Evolutionary conservation across 352 stramenopile genomes (phyloP).

Genomic region (Plasmopara viticola): DNA sequence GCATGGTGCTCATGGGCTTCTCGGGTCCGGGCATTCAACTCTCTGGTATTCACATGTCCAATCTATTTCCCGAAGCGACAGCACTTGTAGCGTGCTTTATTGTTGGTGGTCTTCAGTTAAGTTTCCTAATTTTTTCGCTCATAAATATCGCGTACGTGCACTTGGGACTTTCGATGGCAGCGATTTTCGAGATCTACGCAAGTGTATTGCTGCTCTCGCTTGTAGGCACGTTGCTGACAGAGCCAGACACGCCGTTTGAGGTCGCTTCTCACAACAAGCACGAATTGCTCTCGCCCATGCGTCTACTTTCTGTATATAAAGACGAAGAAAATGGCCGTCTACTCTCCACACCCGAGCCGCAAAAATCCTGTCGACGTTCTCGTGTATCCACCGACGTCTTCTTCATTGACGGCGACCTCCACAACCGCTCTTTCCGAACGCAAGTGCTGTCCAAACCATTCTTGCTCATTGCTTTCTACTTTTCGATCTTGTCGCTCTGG

Average conservation of each 20-base stretch:
- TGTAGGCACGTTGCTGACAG: slow-evolving; percentile 42
- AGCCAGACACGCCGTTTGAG: slow-evolving; percentile 51
- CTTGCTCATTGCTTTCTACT: slow-evolving; percentile 65
- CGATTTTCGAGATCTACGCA: slow-evolving; percentile 52
- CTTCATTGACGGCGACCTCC: slow-evolving; percentile 36
- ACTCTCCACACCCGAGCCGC: slow-evolving; percentile 42
- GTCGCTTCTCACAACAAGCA: slow-evolving; percentile 23
- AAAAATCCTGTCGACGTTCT: slow-evolving; percentile 26
- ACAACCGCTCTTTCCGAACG: slow-evolving; percentile 52
- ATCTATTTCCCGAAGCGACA: slow-evolving; percentile 61
- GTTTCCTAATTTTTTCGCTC: slow-evolving; percentile 68
- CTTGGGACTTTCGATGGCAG: slow-evolving; percentile 28
- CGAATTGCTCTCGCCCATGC: slow-evolving; percentile 50
- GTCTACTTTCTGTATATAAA: slow-evolving; percentile 49
- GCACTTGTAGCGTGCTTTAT: slow-evolving; percentile 67
- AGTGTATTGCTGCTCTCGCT: slow-evolving; percentile 44
- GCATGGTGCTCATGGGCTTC: slow-evolving; percentile 60
- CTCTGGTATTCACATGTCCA: slow-evolving; percentile 67
- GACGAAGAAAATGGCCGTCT: slow-evolving; percentile 45
- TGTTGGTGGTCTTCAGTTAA: slow-evolving; percentile 60
- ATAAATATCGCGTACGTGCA: slow-evolving; percentile 46
- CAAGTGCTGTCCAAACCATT: slow-evolving; percentile 62
- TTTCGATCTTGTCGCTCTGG: slow-evolving; percentile 66
- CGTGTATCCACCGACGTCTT: slow-evolving; percentile 24
- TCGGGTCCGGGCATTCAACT: slow-evolving; percentile 59